phyloP scores from a whole-genome alignment of 108 stramenopile genomes.

The Tribonema minus region DNA sequence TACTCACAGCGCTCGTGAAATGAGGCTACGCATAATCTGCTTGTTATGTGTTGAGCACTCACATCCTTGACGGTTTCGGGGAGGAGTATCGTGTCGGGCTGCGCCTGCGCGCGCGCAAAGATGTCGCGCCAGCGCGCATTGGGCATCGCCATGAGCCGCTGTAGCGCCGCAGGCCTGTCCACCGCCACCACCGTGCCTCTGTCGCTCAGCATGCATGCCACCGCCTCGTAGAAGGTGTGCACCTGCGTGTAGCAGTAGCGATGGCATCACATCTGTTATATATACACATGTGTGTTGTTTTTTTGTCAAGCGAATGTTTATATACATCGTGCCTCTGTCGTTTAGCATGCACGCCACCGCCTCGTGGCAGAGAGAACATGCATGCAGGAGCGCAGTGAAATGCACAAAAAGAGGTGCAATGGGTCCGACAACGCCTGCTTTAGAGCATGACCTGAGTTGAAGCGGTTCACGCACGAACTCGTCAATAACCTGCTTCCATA shows the following conservation, averaged over 20 bases:
- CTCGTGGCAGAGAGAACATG: slow-evolving; percentile 94
- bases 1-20: too few relatives aligned
- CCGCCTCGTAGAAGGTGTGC: slow-evolving; percentile 97
- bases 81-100: slow-evolving; percentile 73
- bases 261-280: too few relatives aligned
- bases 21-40: too few relatives aligned
- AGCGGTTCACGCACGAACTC: too few relatives aligned
- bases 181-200: slow-evolving; percentile 72
- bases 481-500: too few relatives aligned
- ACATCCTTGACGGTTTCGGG: slow-evolving; percentile 65
- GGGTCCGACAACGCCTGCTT: too few relatives aligned
- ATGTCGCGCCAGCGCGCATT: slow-evolving; percentile 78
- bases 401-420: not conserved
- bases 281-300: not conserved
- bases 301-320: not conserved
- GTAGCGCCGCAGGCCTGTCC: slow-evolving; percentile 73
- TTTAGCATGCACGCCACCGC: slow-evolving; percentile 88
- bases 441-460: too few relatives aligned
- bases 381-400: not conserved
- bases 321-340: slow-evolving; percentile 70
- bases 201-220: slow-evolving; percentile 88
- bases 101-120: slow-evolving; percentile 71
- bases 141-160: slow-evolving; percentile 85
- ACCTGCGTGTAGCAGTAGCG: slow-evolving; percentile 49
- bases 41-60: too few relatives aligned